Base-by-base conservation (phyloP, 345 rosid genomes). In the Iberis pinnata region DNA sequence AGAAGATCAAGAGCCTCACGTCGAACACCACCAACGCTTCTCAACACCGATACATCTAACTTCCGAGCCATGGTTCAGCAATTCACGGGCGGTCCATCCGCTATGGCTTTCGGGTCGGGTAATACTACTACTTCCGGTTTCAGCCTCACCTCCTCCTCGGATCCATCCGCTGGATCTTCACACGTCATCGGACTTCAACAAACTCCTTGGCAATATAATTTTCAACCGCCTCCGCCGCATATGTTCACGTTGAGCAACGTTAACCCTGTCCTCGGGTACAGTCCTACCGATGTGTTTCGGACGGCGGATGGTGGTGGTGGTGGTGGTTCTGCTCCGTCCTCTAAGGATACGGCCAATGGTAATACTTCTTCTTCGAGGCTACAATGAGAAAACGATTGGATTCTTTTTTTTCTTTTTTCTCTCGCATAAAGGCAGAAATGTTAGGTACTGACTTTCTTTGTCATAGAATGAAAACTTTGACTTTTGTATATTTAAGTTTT, bases 21-120 rank as follows among this genome's bases (percentile, higher is more conserved):
- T 47, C 64, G 98, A 55, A 88, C 96, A 58, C 98, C 98, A 0
- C 88, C 98, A 43, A 88, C 98, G n/a, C 71, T 88, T 33, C 76
- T 92, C 38, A 88, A 83, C 64, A 92, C 98, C 2, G 96, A 92
- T 73, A 81, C 96, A 7, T 54, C 89, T 0, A 92, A 92, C 45
- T 92, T 92, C 70, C 73, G 98, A 1, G 95, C 96, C 70, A 78
- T 92, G 95, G 98, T 92, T 42, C 98, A 92, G 29, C 98, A 85
- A 18, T 92, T 78, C 75, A 92, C 98, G 0, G 98, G 98, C 0
- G 83, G 89, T 11, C 95, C 95, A 6, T 71, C 67, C 4, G 78
- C 84, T 11, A 75, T 80, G 24, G 76, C 84, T 15, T 83, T 81
- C 25, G 71, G 80, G 2, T 37, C 81, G 0, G 76, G 77, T n/a